Base-by-base conservation (phyloP, 2,329 filamentous ascomycete genomes). In the Penicillium freii region DNA sequence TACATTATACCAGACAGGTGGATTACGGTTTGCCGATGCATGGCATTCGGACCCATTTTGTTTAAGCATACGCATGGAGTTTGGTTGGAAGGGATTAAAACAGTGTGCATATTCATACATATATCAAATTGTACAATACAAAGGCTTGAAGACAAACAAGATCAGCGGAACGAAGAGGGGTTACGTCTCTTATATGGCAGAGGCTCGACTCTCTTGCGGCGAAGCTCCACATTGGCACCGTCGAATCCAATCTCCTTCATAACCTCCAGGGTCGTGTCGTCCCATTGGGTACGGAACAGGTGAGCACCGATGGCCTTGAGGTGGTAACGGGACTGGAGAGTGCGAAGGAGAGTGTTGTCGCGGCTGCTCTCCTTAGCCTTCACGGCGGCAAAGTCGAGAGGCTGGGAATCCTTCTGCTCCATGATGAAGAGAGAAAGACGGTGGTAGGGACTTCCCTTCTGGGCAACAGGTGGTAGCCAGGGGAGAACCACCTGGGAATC, bases 361-460 rank as follows among this genome's bases (percentile, higher is more conserved):
- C 89, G 84, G 65, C 78, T 73, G 13, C 70, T 69, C 54, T 75
- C 74, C 64, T 73, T 73, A 64, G 82, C 77, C 67, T 81, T 82
- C 43, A 91, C 76, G 57, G 80, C 77, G 39, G 77, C 78, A 27
- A 83, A 75, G 68, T 91, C 85, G 62, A 92, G 70, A 4, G 75
- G 77, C 61, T 82, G 68, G 53, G 82, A 85, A 53, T 85, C 78
- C 51, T 83, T 80, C 75, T 99, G 94, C 78, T 96, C 86, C 49
- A 97, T 80, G 23, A 99, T 79, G 71, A 94, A 89, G 59, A 97
- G 78, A 47, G 88, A 87, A 54, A 97, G 81, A 51, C 94, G 89
- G 76, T 97, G 94, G 78, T 97, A 97, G 1, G 90, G 90, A 2
- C 88, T 84, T 56, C 94, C 94, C 80, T 94, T 96, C 72, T 96